Evolutionary conservation across 1,139 yeast species (phyloP).

Genomic region (Blastobotrys raffinosifermentans): DNA sequence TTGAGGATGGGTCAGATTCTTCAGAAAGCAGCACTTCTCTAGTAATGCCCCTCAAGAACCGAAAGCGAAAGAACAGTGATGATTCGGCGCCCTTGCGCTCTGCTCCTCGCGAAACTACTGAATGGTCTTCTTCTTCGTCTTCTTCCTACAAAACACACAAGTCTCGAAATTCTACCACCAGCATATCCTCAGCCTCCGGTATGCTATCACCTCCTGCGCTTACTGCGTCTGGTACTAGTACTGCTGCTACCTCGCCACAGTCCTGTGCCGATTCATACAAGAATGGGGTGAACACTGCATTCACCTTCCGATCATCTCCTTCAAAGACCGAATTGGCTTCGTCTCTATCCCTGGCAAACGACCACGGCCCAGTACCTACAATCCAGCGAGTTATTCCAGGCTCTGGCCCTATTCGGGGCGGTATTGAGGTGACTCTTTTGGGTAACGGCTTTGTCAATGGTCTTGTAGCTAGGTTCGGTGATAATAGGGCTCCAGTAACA

Average conservation of each 20-base stretch:
- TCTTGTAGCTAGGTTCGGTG: conserved; percentile 74
- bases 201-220: conserved; percentile 12
- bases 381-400: conserved; percentile 85
- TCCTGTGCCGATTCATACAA: neutral
- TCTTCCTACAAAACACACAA: neutral
- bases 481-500: conserved; percentile 72
- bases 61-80: conserved; percentile 4
- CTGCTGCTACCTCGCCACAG: conserved; percentile 15
- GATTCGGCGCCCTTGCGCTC: too few species aligned
- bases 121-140: neutral
- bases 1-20: neutral
- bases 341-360: neutral
- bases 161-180: conserved; percentile 1
- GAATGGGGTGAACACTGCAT: neutral
- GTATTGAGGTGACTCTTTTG: conserved; percentile 80
- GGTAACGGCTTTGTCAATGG: conserved; percentile 83
- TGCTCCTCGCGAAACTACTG: neutral
- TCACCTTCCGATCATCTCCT: neutral
- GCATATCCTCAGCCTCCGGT: conserved; percentile 5
- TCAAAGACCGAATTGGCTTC: neutral
- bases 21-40: neutral
- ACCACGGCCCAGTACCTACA: conserved; percentile 38
- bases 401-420: conserved; percentile 90
- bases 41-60: neutral
- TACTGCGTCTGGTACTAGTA: conserved; percentile 12